Evolutionary conservation across 192 early-diverging fungal species (phyloP), one percentile per base, ranked within the genome.

Genomic region (Geranomyces michiganensis): DNA sequence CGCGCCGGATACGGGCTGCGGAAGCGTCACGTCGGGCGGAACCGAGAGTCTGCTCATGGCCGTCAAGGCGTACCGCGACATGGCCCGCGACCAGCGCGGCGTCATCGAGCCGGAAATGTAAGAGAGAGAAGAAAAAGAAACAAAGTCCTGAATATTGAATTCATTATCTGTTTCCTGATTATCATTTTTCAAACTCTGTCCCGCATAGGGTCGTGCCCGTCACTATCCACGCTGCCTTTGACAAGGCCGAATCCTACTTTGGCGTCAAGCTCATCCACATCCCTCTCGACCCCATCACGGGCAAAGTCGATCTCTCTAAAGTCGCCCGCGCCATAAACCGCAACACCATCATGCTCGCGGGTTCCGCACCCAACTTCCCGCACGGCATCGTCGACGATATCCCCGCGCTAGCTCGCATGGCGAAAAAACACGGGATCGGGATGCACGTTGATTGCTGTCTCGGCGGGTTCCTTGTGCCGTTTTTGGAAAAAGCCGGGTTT

Each of bases 371-470:
- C 61, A 93, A 92, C 73, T 99, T 89, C 80, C 96, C 95, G 41
- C 93, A 99, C 61, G 96, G 96, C 65, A 91, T 92, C 55, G 85
- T 91, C 58, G 96, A 99, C 76, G 92, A 95, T 78, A 92, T 99
- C 56, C 88, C 83, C 27, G 88, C 85, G 0, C 81, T 99, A 33
- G 88, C 90, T 30, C 69, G 80, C 41, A 70, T 99, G 21, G 96
- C 96, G 7, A 78, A 87, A 64, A 90, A 92, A 74, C 75, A 90
- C 78, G 87, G 90, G 61, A 85, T 96, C 75, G 93, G 93, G 3
- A 80, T 99, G 67, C 96, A 99, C 72, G 91, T 99, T 19, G 96
- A 99, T 76, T 91, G 92, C 80, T 99, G 96, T 80, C 85, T 99
- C 43, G 96, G 96, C 19, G 92, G 92, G 68, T 99, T 99, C 67